phyloP scores from a whole-genome alignment of 2,329 filamentous ascomycete species.

The Nemania sp. region DNA sequence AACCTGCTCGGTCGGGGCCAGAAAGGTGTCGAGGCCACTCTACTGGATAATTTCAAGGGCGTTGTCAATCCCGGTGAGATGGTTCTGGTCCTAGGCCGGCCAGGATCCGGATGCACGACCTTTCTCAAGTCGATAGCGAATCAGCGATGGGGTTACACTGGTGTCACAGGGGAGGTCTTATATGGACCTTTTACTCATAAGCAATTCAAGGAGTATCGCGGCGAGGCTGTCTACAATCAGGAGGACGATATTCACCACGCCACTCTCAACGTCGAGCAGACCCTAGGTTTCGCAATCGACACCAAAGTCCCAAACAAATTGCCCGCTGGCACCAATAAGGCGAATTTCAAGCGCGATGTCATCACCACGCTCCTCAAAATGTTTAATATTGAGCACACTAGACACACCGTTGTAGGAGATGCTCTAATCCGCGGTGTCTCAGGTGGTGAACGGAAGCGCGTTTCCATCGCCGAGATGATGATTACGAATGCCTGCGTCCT shows the following conservation, averaged over 20 bases:
- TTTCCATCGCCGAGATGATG: conserved; percentile 87
- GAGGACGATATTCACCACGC: conserved; percentile 89
- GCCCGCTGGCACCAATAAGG: conserved; percentile 77
- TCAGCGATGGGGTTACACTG: conserved; percentile 69
- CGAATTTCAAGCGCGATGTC: conserved; percentile 81
- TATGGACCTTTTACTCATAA: conserved; percentile 80
- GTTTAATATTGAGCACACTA: conserved; percentile 94
- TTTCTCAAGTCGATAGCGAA: conserved; percentile 77
- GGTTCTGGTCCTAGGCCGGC: conserved; percentile 83
- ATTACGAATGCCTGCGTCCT: conserved; percentile 77
- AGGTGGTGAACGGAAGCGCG: conserved; percentile 82
- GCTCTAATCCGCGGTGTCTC: conserved; percentile 83
- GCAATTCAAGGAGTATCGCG: conserved; percentile 80
- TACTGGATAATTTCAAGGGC: conserved; percentile 78
- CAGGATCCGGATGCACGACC: conserved; percentile 78
- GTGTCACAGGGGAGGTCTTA: conserved; percentile 74
- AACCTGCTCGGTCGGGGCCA: conserved; percentile 72
- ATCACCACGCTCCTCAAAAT: conserved; percentile 82
- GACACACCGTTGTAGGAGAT: conserved; percentile 86
- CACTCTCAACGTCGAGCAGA: conserved; percentile 88
- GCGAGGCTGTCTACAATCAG: conserved; percentile 87
- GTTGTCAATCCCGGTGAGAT: conserved; percentile 86
- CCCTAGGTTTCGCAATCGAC: conserved; percentile 84
- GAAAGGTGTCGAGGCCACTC: conserved; percentile 77
- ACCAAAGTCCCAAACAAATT: conserved; percentile 86